Evolutionary conservation across 2,329 filamentous ascomycete genomes (phyloP).

Genomic region (Colletotrichum abscissum): DNA sequence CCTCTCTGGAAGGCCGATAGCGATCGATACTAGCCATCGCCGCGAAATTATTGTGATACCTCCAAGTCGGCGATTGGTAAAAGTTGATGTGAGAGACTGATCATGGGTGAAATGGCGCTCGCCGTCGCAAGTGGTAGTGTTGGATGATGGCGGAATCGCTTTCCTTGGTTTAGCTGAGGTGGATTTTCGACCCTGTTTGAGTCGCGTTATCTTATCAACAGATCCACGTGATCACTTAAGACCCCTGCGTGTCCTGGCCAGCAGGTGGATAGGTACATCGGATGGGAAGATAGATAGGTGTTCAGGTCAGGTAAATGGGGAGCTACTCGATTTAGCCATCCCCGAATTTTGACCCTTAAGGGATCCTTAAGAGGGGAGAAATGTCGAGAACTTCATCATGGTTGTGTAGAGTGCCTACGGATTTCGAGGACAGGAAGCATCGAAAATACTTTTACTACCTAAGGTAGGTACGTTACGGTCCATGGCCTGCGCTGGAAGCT

Average conservation of each 20-base stretch:
- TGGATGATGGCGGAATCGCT: not conserved
- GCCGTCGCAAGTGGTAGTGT: conserved; percentile 22
- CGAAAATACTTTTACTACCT: not conserved
- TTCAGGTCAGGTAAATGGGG: not conserved
- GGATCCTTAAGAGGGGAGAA: no score
- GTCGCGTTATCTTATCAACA: conserved; percentile 40
- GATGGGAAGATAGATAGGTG: not conserved
- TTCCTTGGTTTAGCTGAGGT: conserved; percentile 14
- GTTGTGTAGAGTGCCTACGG: not conserved
- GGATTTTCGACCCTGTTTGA: conserved; percentile 34
- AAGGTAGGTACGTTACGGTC: no score
- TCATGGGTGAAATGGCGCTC: conserved; percentile 20
- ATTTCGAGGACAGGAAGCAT: not conserved
- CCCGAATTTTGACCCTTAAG: no score
- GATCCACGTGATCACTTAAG: conserved; percentile 21
- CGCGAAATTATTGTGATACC: conserved; percentile 8
- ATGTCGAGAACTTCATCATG: not conserved
- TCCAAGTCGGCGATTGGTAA: not conserved
- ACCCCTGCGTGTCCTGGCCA: not conserved
- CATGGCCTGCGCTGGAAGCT: not conserved
- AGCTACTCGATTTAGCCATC: not conserved
- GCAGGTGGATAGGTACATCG: not conserved
- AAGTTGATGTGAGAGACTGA: conserved; percentile 2
- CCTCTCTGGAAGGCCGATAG: conserved; percentile 67
- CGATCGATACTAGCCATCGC: conserved; percentile 70